Base-by-base conservation (phyloP, 768 basidiomycete species). In the Tephrocybe rancida region DNA sequence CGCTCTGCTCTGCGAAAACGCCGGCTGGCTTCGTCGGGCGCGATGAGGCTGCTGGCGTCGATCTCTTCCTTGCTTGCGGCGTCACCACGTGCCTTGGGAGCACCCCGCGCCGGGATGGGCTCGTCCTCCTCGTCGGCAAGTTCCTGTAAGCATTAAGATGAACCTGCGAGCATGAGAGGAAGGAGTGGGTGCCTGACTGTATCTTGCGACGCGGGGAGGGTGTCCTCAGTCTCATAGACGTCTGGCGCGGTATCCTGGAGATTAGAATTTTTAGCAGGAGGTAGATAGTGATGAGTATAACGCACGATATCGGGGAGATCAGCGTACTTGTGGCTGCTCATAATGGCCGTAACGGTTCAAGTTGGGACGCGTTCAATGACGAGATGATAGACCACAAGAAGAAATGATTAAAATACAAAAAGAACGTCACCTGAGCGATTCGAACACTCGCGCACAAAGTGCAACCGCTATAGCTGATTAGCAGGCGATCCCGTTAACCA, bases 241-340 rank as follows among this genome's bases (percentile, higher is more conserved):
- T 96, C 94, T 35, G 83, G 92, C 1, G 91, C 92, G 11, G 90
- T 91, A 71, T 95, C 93, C 93, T 96, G 63, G 9, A 51, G 21
- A 44, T 21, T 27, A 43, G 46, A 9, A 50, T 47, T 22, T 37
- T 32, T 7, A 16, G 35, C n/a, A 16, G 46, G 52, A 41, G 3
- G 25, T 3, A 19, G 10, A 49, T 4, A 44, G 21, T 3, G 48
- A n/a, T 32, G 25, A 49, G n/a, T n/a, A 62, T 54, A 26, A 78
- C 88, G 51, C 61, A 95, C 94, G 52, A 96, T 95, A 66, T 96
- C 93, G n/a, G 94, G 94, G 3, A 96, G 74, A 64, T 87, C 84
- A 10, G 92, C 87, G 65, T 95, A 96, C 67, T 96, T 96, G 71
- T 82, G 84, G 29, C 70, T 72, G 29, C 70, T 72, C 61, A 77